Percentiles rank a stretch among this genome's conserved stretches.
Conservation (phyloP, 768 basidiomycete genomes). For the Candolleomyces eurysporus region DNA sequence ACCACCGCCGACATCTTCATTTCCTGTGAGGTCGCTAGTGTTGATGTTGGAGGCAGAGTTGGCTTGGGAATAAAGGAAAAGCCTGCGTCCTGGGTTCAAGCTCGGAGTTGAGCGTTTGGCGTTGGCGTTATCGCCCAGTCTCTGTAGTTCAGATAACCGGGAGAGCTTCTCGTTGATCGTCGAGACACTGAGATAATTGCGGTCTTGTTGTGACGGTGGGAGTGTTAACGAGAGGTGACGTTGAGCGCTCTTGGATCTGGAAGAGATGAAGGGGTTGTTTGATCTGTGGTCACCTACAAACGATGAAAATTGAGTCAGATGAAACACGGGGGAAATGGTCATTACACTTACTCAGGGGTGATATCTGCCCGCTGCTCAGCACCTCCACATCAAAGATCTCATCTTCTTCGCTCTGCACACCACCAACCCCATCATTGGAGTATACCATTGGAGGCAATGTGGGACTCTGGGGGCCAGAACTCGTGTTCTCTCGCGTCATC, state of each 20-base stretch:
- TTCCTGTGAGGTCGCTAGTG: neutral
- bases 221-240: conserved; percentile 8
- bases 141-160: conserved; percentile 1
- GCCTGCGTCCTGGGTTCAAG: neutral
- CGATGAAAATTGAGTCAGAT: conserved; percentile 6
- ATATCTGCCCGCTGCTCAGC: conserved; percentile 77
- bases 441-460: conserved; percentile 9
- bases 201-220: conserved; percentile 4
- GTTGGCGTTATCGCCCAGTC: neutral
- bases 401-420: conserved; percentile 37
- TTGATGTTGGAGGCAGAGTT: neutral
- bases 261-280: conserved; percentile 25
- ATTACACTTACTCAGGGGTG: conserved; percentile 56
- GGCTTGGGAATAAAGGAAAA: neutral
- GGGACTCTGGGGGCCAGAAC: conserved; percentile 6
- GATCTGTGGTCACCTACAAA: conserved; percentile 27
- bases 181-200: conserved; percentile 13
- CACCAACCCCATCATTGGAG: conserved; percentile 5
- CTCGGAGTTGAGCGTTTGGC: no score
- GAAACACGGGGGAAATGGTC: conserved; percentile 9
- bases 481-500: neutral
- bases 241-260: conserved; percentile 1
- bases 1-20: no score
- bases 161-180: conserved; percentile 9
- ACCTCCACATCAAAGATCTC: conserved; percentile 44